Evolutionary conservation across 176 grass and related monocot species (phyloP).

Genomic region (Lolium rigidum): DNA sequence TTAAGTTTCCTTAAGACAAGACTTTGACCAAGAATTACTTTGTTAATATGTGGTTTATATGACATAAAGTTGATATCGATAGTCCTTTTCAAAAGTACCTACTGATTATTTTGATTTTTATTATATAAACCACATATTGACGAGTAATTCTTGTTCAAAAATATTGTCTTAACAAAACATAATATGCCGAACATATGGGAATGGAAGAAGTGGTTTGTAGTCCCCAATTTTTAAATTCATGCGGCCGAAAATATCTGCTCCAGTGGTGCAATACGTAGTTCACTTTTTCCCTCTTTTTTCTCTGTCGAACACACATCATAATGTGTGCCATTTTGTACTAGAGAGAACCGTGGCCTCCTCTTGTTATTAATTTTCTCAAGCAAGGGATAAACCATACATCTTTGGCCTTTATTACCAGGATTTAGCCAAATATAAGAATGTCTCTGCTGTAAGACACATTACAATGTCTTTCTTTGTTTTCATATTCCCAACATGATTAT

Average conservation of each 20-base stretch:
- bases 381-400: slow-evolving; percentile 3
- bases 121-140: background rate
- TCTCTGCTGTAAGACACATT: background rate
- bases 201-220: background rate
- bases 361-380: background rate
- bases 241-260: background rate
- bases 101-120: background rate
- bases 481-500: background rate
- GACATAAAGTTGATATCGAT: background rate
- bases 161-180: background rate
- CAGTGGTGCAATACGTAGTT: background rate
- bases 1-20: background rate
- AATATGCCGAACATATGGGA: background rate
- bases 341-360: background rate
- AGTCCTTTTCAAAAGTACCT: background rate
- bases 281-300: background rate
- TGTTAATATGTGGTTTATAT: background rate
- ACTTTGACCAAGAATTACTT: background rate
- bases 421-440: background rate
- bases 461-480: background rate
- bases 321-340: background rate
- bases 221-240: background rate
- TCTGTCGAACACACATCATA: background rate
- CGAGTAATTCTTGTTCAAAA: background rate
- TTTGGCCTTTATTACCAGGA: background rate